Percentiles rank a stretch among this genome's conserved stretches.
phyloP scores from a whole-genome alignment of 140 eudicot genomes.

The Flaveria floridana region DNA sequence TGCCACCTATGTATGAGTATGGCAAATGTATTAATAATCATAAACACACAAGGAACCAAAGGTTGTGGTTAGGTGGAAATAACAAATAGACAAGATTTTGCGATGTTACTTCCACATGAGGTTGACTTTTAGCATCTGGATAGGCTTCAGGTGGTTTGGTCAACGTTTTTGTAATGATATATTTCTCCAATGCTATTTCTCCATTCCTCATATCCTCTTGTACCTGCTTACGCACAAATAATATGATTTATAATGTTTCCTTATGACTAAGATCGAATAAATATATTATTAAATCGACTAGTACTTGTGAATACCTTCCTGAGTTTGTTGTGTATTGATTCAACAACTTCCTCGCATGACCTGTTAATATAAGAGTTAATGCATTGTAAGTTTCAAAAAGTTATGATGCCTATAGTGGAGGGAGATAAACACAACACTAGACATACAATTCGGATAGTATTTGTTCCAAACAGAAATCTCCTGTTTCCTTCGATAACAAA shows the following conservation, averaged over 20 bases:
- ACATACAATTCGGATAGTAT: constrained; percentile 85
- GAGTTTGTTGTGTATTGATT: constrained; percentile 76
- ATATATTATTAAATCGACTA: neutral
- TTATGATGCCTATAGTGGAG: neutral
- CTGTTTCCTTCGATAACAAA: constrained; percentile 89
- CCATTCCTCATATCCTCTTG: constrained; percentile 98
- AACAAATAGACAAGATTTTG: neutral
- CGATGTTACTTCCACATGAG: constrained; percentile 76
- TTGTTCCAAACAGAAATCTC: constrained; percentile 89
- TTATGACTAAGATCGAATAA: constrained; percentile 9
- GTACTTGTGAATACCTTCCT: constrained; percentile 51
- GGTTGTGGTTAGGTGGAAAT: constrained; percentile 4
- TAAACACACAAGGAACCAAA: constrained; percentile 11
- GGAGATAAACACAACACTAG: constrained; percentile 1
- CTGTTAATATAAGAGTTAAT: constrained; percentile 45
- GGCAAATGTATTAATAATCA: constrained; percentile 16
- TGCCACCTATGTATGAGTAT: constrained; percentile 56
- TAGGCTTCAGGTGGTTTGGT: constrained; percentile 99
- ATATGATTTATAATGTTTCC: constrained; percentile 4
- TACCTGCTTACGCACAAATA: constrained; percentile 47
- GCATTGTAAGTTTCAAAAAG: constrained; percentile 13
- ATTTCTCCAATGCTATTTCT: constrained; percentile 79
- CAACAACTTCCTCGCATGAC: constrained; percentile 97
- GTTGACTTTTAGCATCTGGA: constrained; percentile 96
- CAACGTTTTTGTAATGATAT: constrained; percentile 85